These are phyloP conservation scores for Ophiosphaerella narmari DNA, from an alignment of 2,329 filamentous ascomycete genomes.

Conservation along the genomic window DNA sequence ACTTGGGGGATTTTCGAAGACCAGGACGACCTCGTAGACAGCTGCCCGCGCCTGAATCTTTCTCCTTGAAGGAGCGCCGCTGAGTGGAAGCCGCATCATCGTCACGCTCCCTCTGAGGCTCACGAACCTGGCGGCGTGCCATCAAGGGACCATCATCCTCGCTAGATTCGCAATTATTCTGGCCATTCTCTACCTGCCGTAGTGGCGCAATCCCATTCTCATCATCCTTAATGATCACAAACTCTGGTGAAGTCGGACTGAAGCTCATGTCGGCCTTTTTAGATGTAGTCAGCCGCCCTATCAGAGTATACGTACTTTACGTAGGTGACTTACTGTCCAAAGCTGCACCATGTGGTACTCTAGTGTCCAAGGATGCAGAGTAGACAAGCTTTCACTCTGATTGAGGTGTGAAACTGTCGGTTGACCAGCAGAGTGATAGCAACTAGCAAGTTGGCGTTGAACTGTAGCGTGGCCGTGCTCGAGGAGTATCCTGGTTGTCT, in stretches of 20 bases:
- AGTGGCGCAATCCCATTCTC: background rate
- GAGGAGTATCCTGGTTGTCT: too few relatives aligned
- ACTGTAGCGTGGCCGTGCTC: too few relatives aligned
- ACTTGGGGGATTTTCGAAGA: constrained; percentile 5
- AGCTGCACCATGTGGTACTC: background rate
- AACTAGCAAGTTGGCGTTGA: too few relatives aligned
- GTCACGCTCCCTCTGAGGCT: background rate
- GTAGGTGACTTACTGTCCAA: background rate
- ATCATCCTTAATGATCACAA: background rate
- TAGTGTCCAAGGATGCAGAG: too few relatives aligned
- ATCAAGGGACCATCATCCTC: constrained; percentile 4
- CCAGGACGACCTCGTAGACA: background rate
- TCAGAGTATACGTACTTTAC: too few relatives aligned
- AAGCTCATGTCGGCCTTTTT: background rate
- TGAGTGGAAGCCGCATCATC: background rate
- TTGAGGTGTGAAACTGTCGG: too few relatives aligned
- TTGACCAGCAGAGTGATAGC: too few relatives aligned
- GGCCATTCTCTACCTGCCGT: background rate
- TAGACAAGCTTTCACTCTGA: too few relatives aligned
- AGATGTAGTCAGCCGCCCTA: background rate
- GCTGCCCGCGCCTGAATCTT: background rate
- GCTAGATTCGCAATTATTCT: background rate
- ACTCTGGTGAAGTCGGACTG: background rate
- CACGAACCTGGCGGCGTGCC: background rate
- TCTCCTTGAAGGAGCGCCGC: background rate